Conservation (phyloP, 2,329 filamentous ascomycete genomes). For the Trichoderma atroviride region DNA sequence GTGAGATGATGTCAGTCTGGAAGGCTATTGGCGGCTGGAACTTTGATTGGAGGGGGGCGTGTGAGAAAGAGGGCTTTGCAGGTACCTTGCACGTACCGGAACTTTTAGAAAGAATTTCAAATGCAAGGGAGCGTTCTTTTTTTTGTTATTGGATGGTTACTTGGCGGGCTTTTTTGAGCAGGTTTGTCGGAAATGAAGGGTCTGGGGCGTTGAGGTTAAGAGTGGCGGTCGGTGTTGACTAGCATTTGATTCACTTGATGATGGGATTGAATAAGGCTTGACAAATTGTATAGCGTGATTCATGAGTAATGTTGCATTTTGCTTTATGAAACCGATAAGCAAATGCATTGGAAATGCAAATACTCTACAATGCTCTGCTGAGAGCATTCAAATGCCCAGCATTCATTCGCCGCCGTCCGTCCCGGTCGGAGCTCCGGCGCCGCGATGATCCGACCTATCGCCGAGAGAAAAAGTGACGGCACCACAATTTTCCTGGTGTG, state of each 20-base stretch:
- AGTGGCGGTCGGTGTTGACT: neutral
- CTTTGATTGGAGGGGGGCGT: neutral
- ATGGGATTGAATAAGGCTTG: neutral
- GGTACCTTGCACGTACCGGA: neutral
- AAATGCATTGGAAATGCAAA: neutral
- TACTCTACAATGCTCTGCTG: neutral
- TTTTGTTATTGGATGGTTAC: neutral
- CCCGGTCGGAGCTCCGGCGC: slow-evolving; percentile 26
- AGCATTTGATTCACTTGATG: neutral
- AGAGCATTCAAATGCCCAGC: neutral
- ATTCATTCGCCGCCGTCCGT: neutral
- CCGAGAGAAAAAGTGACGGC: slow-evolving; percentile 28
- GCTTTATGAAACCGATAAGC: neutral
- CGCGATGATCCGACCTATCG: slow-evolving; percentile 32
- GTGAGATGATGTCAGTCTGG: slow-evolving; percentile 15
- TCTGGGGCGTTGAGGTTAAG: neutral
- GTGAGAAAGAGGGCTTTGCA: neutral
- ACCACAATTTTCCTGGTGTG: slow-evolving; percentile 15
- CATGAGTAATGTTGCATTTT: neutral
- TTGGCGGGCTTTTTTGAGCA: neutral
- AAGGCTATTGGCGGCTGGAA: neutral
- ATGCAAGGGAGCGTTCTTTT: neutral
- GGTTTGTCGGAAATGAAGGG: neutral
- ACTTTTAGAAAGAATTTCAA: neutral
- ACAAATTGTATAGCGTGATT: neutral